Evolutionary conservation across 768 basidiomycete species (phyloP).

Genomic region (Lactarius sanguifluus): DNA sequence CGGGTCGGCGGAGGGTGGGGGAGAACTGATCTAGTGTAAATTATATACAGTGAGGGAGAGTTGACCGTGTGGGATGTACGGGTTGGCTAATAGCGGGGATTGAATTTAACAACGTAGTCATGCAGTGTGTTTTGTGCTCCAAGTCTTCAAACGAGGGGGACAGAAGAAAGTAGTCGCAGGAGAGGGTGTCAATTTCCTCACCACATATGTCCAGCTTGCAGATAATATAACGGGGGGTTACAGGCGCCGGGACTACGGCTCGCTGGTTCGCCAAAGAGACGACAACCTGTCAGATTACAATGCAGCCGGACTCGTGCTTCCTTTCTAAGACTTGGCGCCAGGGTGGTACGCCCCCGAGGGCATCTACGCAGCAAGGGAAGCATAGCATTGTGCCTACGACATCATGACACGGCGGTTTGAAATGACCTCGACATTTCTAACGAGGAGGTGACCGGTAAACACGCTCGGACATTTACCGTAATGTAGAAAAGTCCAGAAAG

Average conservation of each 20-base stretch:
- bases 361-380: conserved; percentile 21
- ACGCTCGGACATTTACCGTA: too few species aligned
- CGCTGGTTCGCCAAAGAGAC: conserved; percentile 10
- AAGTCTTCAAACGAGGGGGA: background rate
- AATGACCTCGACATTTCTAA: conserved; percentile 22
- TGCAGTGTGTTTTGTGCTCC: too few species aligned
- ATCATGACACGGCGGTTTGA: conserved; percentile 22
- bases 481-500: conserved; percentile 27
- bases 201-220: conserved; percentile 13
- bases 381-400: conserved; percentile 23
- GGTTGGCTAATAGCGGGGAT: conserved; percentile 28
- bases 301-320: conserved; percentile 14
- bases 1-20: background rate
- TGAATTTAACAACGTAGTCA: conserved; percentile 23
- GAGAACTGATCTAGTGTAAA: conserved; percentile 14
- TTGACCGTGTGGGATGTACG: conserved; percentile 39
- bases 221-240: conserved; percentile 20
- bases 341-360: conserved; percentile 26
- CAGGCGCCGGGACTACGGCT: conserved; percentile 18
- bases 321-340: conserved; percentile 25
- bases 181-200: conserved; percentile 6
- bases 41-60: conserved; percentile 2
- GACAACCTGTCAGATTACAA: conserved; percentile 26
- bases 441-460: conserved; percentile 23
- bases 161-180: conserved; percentile 3